A percentile compares a stretch with the other conserved stretches of the same genome.
Evolutionary conservation across 768 basidiomycete genomes (phyloP).

Genomic region (Lyophyllum semitale): DNA sequence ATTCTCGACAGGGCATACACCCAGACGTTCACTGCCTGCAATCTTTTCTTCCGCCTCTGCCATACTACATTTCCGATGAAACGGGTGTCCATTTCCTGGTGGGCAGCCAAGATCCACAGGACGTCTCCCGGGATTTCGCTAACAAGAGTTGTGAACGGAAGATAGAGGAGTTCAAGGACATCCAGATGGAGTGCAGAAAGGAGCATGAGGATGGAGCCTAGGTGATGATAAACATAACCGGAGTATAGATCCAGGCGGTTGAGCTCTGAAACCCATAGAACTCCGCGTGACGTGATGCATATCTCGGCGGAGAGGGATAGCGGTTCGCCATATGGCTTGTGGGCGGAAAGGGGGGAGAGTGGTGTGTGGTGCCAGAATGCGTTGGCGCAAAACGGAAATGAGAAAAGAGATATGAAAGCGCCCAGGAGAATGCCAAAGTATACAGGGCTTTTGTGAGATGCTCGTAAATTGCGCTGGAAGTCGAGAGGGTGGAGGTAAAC

Average conservation of each 20-base stretch:
- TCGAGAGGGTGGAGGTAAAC: not conserved
- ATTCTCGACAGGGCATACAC: constrained; percentile 5
- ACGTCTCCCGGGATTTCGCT: constrained; percentile 5
- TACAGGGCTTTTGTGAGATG: not conserved
- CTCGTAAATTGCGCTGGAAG: constrained; percentile 1
- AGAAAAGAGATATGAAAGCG: not conserved
- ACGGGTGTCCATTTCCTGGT: constrained; percentile 1
- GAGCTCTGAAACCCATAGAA: constrained; percentile 7
- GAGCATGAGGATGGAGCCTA: constrained; percentile 4
- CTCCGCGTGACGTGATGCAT: constrained; percentile 1
- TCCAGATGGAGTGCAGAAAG: not conserved
- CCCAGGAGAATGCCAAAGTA: constrained; percentile 6
- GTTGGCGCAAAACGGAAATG: constrained; percentile 4
- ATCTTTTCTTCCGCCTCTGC: not conserved
- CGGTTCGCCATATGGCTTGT: not conserved
- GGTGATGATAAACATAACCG: constrained; percentile 6
- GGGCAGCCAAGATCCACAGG: constrained; percentile 1
- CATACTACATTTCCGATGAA: not conserved
- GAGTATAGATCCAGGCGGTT: constrained; percentile 6
- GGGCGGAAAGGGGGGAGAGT: not conserved
- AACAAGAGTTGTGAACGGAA: constrained; percentile 6
- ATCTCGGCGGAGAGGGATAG: constrained; percentile 1
- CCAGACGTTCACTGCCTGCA: constrained; percentile 1
- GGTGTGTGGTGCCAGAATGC: not conserved
- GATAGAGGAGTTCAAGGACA: not conserved